A percentile compares a stretch with the other conserved stretches of the same genome.
Evolutionary conservation across 2,329 filamentous ascomycete species (phyloP).

Genomic region (Tolypocladium tropicale): DNA sequence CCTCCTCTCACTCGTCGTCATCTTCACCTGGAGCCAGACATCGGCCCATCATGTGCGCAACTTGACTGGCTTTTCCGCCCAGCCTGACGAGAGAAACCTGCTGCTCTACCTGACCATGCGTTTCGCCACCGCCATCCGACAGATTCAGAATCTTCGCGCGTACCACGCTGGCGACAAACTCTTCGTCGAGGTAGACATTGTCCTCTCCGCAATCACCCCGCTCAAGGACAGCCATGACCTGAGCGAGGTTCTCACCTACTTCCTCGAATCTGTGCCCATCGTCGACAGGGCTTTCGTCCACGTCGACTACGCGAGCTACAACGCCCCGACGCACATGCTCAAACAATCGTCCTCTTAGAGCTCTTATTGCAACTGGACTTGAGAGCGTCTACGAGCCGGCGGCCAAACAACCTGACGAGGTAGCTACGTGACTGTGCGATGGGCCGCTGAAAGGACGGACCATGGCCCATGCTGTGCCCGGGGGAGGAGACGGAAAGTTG

Average conservation of each 20-base stretch:
- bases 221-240: constrained; percentile 76
- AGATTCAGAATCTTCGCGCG: constrained; percentile 76
- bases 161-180: constrained; percentile 82
- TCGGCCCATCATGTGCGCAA: constrained; percentile 71
- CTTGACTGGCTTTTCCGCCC: constrained; percentile 67
- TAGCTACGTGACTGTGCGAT: neutral
- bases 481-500: neutral
- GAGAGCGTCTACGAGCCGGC: neutral
- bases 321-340: constrained; percentile 49
- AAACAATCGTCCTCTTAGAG: constrained; percentile 15
- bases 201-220: constrained; percentile 65
- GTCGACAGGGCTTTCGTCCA: constrained; percentile 66
- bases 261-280: constrained; percentile 72
- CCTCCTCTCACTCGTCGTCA: constrained; percentile 67
- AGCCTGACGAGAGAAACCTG: constrained; percentile 73
- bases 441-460: too few species aligned
- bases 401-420: neutral
- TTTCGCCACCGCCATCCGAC: constrained; percentile 77
- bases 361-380: neutral
- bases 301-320: constrained; percentile 53
- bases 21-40: constrained; percentile 68
- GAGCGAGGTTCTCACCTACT: constrained; percentile 68
- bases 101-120: constrained; percentile 88
- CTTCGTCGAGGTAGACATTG: constrained; percentile 73
- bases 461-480: neutral